These are phyloP conservation scores for Gossypium gossypioides DNA, from an alignment of 441 rosid species.

Conservation along the genomic window DNA sequence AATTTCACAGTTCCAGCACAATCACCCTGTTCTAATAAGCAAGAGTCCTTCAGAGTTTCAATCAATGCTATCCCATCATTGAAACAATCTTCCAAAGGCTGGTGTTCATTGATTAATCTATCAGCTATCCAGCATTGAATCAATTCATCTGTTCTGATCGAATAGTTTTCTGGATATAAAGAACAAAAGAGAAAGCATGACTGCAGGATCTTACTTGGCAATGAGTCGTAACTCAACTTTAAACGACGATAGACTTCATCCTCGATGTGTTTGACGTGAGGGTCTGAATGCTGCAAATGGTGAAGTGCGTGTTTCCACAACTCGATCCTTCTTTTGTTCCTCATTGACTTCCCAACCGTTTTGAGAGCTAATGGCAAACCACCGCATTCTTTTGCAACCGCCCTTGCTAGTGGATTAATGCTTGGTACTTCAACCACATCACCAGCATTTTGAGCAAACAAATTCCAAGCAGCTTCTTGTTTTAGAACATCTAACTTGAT, in stretches of 20 bases:
- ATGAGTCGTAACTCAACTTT: slow-evolving; percentile 11
- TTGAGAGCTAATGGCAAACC: slow-evolving; percentile 32
- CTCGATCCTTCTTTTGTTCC: background rate
- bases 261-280: background rate
- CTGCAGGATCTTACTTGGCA: slow-evolving; percentile 8
- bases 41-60: slow-evolving; percentile 28
- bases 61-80: slow-evolving; percentile 21
- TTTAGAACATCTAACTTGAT: slow-evolving; percentile 20
- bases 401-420: slow-evolving; percentile 19
- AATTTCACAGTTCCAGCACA: slow-evolving; percentile 20
- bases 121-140: slow-evolving; percentile 28
- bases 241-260: slow-evolving; percentile 1
- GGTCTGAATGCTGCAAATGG: slow-evolving; percentile 1
- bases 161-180: slow-evolving; percentile 16
- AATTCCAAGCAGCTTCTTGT: slow-evolving; percentile 25
- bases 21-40: slow-evolving; percentile 29
- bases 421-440: slow-evolving; percentile 10
- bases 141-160: slow-evolving; percentile 18
- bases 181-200: slow-evolving; percentile 18
- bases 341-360: slow-evolving; percentile 25
- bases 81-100: slow-evolving; percentile 20
- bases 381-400: slow-evolving; percentile 23
- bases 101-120: slow-evolving; percentile 18
- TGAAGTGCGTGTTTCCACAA: slow-evolving; percentile 12
- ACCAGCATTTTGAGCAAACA: slow-evolving; percentile 26